A percentile compares a stretch with the other conserved stretches of the same genome.
These are phyloP conservation scores for Scorias spongiosa DNA, from an alignment of 2,329 filamentous ascomycete genomes.

Conservation along the genomic window DNA sequence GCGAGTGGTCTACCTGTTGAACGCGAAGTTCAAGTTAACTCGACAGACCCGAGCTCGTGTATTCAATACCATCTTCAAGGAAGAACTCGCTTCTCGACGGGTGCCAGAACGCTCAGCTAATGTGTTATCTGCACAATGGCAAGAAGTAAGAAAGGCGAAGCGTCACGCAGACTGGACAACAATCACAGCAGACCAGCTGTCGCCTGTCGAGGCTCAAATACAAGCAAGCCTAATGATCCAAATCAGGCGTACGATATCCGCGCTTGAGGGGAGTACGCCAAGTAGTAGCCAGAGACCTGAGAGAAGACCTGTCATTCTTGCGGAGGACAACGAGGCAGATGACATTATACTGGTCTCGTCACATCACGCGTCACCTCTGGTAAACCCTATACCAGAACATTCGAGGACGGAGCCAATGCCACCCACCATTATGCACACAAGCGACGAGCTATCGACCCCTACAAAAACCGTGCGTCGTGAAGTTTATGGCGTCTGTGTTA, in stretches of 20 bases:
- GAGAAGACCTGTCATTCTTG: too few relatives aligned
- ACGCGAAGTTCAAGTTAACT: not conserved
- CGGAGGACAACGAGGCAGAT: too few relatives aligned
- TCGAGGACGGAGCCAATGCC: too few relatives aligned
- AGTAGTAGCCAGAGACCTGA: too few relatives aligned
- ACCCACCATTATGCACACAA: too few relatives aligned
- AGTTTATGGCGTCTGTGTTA: too few relatives aligned
- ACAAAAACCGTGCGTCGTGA: too few relatives aligned
- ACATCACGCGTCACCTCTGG: too few relatives aligned
- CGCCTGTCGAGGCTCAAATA: not conserved
- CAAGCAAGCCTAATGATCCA: not conserved
- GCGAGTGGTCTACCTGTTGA: not conserved
- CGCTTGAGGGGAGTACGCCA: too few relatives aligned
- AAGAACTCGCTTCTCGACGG: not conserved
- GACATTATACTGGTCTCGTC: too few relatives aligned
- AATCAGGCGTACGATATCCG: not conserved
- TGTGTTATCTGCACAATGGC: constrained; percentile 1
- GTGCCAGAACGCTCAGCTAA: constrained; percentile 1
- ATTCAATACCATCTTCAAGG: constrained; percentile 1
- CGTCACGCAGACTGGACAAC: not conserved
- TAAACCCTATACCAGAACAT: too few relatives aligned
- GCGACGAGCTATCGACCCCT: too few relatives aligned
- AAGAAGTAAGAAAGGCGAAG: not conserved
- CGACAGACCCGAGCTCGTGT: not conserved
- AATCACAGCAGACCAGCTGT: not conserved